A percentile compares a stretch with the other conserved stretches of the same genome.
These are phyloP conservation scores for Trichosanthes cucumerina DNA, from an alignment of 306 rosid genomes.

Conservation along the genomic window DNA sequence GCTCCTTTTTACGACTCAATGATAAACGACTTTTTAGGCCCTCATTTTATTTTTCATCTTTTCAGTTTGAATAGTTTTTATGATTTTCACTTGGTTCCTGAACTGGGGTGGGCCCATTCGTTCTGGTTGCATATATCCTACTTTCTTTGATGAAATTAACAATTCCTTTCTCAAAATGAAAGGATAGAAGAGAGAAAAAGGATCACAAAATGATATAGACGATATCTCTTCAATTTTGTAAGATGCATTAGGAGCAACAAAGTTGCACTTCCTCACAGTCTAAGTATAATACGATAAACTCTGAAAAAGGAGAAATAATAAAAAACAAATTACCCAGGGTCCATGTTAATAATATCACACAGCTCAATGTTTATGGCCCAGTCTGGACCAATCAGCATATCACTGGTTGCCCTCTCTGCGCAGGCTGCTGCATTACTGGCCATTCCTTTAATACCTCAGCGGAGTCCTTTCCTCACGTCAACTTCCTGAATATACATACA, in stretches of 20 bases:
- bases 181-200: background rate
- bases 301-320: background rate
- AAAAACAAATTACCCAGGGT: slow-evolving; percentile 46
- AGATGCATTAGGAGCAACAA: background rate
- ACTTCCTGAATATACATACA: background rate
- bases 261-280: background rate
- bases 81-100: background rate
- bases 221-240: background rate
- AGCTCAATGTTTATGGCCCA: slow-evolving; percentile 93
- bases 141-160: background rate
- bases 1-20: background rate
- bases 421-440: slow-evolving; percentile 68
- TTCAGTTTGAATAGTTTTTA: background rate
- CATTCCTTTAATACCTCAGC: slow-evolving; percentile 27
- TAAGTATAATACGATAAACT: background rate
- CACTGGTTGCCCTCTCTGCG: slow-evolving; percentile 94
- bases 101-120: background rate
- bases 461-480: background rate
- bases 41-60: background rate
- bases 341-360: slow-evolving; percentile 78
- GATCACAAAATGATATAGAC: background rate
- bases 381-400: slow-evolving; percentile 89
- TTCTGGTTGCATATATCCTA: background rate
- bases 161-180: background rate
- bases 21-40: background rate